These are phyloP conservation scores for Rhynchospora tenuis DNA, from an alignment of 176 grass and related monocot genomes.

Conservation along the genomic window DNA sequence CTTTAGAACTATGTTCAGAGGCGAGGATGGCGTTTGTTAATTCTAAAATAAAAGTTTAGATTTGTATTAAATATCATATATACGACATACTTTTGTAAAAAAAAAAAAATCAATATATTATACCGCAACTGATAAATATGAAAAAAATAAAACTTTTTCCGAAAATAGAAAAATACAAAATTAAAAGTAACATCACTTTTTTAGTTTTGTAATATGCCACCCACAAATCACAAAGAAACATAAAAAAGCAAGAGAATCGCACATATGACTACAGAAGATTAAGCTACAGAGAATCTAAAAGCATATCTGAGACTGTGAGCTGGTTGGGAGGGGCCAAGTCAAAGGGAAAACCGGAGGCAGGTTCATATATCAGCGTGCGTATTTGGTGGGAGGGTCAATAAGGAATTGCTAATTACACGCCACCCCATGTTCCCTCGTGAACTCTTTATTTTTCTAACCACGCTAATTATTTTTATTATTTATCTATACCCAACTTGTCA, in stretches of 20 bases:
- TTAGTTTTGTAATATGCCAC: too few species aligned
- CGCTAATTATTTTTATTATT: not conserved
- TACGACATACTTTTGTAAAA: too few species aligned
- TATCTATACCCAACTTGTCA: not conserved
- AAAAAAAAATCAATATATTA: too few species aligned
- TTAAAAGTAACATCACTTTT: too few species aligned
- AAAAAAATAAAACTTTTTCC: too few species aligned
- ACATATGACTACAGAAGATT: not conserved
- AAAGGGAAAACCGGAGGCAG: not conserved
- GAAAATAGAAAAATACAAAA: too few species aligned
- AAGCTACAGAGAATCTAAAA: not conserved
- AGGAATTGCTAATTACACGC: conserved; percentile 19
- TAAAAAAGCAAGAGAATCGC: not conserved
- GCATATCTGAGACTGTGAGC: not conserved
- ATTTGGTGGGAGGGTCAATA: conserved; percentile 21
- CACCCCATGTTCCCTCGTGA: conserved; percentile 16
- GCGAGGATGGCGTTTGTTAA: not conserved
- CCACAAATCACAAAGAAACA: too few species aligned
- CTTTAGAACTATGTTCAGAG: not conserved
- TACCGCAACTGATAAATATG: too few species aligned
- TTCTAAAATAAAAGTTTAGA: not conserved
- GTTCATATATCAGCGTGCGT: conserved; percentile 15
- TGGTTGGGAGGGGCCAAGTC: not conserved
- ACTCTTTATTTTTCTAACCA: not conserved
- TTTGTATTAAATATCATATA: not conserved